A percentile compares a stretch with the other conserved stretches of the same genome.
Conservation (phyloP, 23 red algal genomes). For the Gracilaria caudata region DNA sequence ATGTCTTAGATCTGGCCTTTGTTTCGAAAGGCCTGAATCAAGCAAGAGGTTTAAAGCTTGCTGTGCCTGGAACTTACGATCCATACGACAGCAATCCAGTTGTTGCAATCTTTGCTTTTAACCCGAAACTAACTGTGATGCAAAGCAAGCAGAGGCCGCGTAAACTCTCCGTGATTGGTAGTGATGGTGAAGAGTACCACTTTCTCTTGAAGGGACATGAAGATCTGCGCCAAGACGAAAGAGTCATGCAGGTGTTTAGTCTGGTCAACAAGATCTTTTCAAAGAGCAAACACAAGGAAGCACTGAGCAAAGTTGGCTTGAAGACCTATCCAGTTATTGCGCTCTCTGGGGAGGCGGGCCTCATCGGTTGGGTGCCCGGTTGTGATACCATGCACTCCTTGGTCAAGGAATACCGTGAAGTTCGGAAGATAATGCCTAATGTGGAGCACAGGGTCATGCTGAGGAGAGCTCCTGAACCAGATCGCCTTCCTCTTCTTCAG, state of each 20-base stretch:
- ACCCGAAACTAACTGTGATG: constrained; percentile 78
- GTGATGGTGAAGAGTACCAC: constrained; percentile 89
- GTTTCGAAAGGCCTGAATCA: constrained; percentile 83
- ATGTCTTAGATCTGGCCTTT: constrained; percentile 68
- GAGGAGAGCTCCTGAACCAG: constrained; percentile 89
- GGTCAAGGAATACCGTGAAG: constrained; percentile 91
- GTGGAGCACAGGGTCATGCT: constrained; percentile 96
- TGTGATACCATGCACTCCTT: constrained; percentile 97
- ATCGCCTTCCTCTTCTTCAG: constrained; percentile 88
- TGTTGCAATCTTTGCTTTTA: constrained; percentile 83
- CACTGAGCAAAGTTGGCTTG: constrained; percentile 48
- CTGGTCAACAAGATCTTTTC: constrained; percentile 92
- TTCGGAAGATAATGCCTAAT: constrained; percentile 90
- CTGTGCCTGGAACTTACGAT: constrained; percentile 91
- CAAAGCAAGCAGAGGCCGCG: constrained; percentile 96
- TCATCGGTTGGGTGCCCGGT: constrained; percentile 96
- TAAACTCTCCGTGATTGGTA: constrained; percentile 86
- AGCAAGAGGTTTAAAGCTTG: constrained; percentile 69
- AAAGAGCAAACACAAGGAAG: constrained; percentile 40
- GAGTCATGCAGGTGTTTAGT: constrained; percentile 96
- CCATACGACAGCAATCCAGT: constrained; percentile 53
- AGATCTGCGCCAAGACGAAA: constrained; percentile 96
- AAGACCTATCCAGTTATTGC: constrained; percentile 88
- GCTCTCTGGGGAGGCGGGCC: constrained; percentile 77
- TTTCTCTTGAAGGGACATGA: constrained; percentile 99